These are phyloP conservation scores for Neurospora discreta DNA, from an alignment of 495 filamentous ascomycete species.

Conservation along the genomic window DNA sequence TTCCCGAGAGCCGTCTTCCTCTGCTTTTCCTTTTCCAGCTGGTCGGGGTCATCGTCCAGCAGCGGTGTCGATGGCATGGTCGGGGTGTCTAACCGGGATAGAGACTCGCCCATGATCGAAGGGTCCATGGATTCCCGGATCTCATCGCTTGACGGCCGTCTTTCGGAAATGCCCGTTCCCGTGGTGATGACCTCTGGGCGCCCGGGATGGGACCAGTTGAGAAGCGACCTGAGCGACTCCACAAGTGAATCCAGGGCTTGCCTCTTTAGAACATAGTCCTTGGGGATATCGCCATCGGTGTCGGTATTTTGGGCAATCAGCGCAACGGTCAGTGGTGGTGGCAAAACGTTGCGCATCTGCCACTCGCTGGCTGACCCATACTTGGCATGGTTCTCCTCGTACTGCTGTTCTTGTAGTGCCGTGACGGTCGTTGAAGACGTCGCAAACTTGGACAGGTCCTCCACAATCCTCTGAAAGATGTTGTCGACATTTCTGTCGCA, in stretches of 20 bases:
- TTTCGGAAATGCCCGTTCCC: constrained; percentile 37
- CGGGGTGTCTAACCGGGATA: constrained; percentile 48
- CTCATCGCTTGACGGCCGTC: constrained; percentile 58
- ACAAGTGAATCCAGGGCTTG: constrained; percentile 81
- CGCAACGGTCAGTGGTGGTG: constrained; percentile 72
- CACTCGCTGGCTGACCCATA: constrained; percentile 52
- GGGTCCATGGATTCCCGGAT: constrained; percentile 75
- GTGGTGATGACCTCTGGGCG: constrained; percentile 46
- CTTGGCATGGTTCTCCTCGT: constrained; percentile 64
- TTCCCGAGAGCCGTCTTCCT: constrained; percentile 85
- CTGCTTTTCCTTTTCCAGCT: constrained; percentile 88
- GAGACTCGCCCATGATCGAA: constrained; percentile 30
- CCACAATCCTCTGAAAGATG: constrained; percentile 89
- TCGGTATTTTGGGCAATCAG: constrained; percentile 51
- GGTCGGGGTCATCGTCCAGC: constrained; percentile 76
- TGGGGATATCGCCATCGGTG: constrained; percentile 56
- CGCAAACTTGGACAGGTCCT: constrained; percentile 78
- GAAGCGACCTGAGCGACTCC: constrained; percentile 75
- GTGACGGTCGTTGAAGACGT: constrained; percentile 65
- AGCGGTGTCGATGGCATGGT: constrained; percentile 61
- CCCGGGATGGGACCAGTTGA: constrained; percentile 82
- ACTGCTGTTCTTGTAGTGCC: constrained; percentile 68
- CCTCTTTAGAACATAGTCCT: constrained; percentile 80
- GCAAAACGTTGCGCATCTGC: constrained; percentile 73
- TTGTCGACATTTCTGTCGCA: constrained; percentile 93